Base-by-base conservation (phyloP, 129 eudicot genomes). In the Escallonia herrerae region DNA sequence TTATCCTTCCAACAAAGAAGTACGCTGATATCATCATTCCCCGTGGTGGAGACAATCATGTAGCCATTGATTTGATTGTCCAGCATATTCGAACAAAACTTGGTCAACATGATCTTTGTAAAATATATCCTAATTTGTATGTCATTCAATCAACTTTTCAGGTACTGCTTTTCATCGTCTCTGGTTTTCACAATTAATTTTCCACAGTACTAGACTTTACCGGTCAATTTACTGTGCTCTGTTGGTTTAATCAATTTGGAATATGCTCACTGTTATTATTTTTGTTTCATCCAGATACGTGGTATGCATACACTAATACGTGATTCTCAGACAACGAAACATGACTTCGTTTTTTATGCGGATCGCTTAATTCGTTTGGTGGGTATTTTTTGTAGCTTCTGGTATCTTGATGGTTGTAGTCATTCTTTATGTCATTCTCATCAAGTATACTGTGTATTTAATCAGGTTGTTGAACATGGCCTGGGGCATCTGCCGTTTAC, bases 301-400 rank as follows among this genome's bases (percentile, higher is more conserved):
- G 98, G 98, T 53, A 93, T 93, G 98, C 98, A 88, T 73, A 93
- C 96, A 60, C 95, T 93, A 63, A 85, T 93, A 66, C 98, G 98
- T 63, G 96, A 93, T 81, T 81, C 95, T 73, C 87, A 85, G 72
- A 86, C 87, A 76, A 88, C 96, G 22, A 93, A 81, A 66, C 98
- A 93, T 74, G 98, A 93, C 73, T 93, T 93, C 76, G 95, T 93
- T 41, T 93, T 93, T 70, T 93, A 93, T 78, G 80, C 96, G 60
- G 98, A 93, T 58, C 81, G 98, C 51, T 72, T 93, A 71, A 93
- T 88, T 65, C 95, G 98, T 40, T 65, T 93, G 95, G 98, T 93
- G 71, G 71, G 96, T 87, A 56, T 75, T 40, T 43, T 47, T 22
- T 22, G 33, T 22, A 22, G 33, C n/a, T n/a, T n/a, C n/a, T n/a